A percentile compares a stretch with the other conserved stretches of the same genome.
Conservation (phyloP, 441 rosid genomes). For the Arabidopsis hybrid region DNA sequence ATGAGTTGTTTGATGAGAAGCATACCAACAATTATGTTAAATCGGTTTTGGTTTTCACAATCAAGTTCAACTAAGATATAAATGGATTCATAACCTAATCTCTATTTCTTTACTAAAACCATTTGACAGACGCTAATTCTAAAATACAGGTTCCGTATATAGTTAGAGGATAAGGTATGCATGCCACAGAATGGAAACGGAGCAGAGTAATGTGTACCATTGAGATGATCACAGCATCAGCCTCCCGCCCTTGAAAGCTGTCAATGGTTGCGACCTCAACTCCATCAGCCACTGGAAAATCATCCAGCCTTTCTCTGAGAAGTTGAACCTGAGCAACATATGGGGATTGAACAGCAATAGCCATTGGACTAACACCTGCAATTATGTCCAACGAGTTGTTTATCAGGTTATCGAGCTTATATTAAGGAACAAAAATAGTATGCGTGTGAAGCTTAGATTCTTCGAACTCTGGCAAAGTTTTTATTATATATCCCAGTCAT, state of each 20-base stretch:
- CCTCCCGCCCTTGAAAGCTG: constrained; percentile 97
- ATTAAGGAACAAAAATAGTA: not conserved
- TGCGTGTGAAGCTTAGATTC: constrained; percentile 4
- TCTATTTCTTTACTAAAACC: not conserved
- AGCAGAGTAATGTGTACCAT: constrained; percentile 62
- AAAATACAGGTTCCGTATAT: not conserved
- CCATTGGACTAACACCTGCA: constrained; percentile 82
- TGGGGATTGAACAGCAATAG: constrained; percentile 93
- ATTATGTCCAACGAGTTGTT: constrained; percentile 10
- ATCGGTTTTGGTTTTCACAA: constrained; percentile 6
- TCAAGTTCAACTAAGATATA: not conserved
- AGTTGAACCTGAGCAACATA: constrained; percentile 98
- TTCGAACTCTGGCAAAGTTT: not conserved
- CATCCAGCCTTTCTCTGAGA: constrained; percentile 86
- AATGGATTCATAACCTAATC: not conserved
- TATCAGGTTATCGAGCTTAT: constrained; percentile 15
- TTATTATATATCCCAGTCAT: not conserved
- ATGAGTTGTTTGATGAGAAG: not conserved
- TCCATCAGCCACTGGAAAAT: constrained; percentile 79
- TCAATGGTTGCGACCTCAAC: constrained; percentile 98
- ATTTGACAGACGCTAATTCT: not conserved
- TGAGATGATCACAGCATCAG: constrained; percentile 97
- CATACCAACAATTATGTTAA: not conserved
- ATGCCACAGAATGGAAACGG: not conserved
- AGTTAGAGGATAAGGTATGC: constrained; percentile 12